These are phyloP conservation scores for Sequoiadendron giganteum DNA, from an alignment of 75 land plant species.

Conservation along the genomic window DNA sequence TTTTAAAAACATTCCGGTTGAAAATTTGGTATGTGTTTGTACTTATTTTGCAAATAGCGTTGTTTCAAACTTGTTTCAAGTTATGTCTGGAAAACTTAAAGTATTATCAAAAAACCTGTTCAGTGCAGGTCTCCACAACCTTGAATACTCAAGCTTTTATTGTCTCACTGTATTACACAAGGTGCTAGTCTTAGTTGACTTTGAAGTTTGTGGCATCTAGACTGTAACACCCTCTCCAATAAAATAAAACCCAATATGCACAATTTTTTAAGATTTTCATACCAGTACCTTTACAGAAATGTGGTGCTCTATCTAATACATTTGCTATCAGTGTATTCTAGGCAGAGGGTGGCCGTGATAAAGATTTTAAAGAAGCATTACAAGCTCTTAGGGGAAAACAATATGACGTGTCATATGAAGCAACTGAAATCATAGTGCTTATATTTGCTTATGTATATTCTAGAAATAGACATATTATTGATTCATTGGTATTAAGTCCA, in stretches of 20 bases:
- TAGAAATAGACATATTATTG: neutral
- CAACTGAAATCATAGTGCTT: slow-evolving; percentile 38
- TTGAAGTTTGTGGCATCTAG: neutral
- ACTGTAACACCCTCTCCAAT: neutral
- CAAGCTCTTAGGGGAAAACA: slow-evolving; percentile 38
- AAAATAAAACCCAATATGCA: neutral
- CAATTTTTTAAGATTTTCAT: neutral
- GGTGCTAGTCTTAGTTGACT: neutral
- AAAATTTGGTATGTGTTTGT: neutral
- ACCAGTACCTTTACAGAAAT: neutral
- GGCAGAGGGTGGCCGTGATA: slow-evolving; percentile 53
- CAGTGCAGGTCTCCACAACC: neutral
- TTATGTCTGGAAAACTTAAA: neutral
- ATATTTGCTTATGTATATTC: neutral
- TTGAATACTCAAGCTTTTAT: neutral
- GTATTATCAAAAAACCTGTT: neutral
- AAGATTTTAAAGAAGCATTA: slow-evolving; percentile 43
- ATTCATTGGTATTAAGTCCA: slow-evolving; percentile 28
- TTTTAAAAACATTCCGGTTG: neutral
- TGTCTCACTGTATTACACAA: neutral
- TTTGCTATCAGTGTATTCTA: slow-evolving; percentile 11
- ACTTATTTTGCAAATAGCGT: neutral
- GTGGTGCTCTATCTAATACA: neutral
- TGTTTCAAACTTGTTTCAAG: neutral
- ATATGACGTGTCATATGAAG: slow-evolving; percentile 47